Evolutionary conservation across 2,329 filamentous ascomycete genomes (phyloP).

Genomic region (Macrophomina tecta): DNA sequence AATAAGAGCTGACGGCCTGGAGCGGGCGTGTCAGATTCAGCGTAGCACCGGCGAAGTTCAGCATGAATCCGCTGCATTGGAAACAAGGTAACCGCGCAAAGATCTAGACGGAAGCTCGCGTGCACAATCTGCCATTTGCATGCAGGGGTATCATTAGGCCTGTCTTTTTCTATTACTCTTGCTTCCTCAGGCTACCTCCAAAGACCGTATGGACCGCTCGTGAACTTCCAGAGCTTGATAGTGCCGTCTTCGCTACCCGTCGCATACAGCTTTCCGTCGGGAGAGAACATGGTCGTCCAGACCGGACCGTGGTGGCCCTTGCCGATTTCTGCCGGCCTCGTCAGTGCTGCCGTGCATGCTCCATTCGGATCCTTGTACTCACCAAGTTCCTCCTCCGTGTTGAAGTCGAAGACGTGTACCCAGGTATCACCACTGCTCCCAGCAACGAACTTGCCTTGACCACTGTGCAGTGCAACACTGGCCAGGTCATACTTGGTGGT

Average conservation of each 20-base stretch:
- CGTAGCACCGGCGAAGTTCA: neutral
- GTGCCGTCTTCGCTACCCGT: conserved; percentile 97
- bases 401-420: conserved; percentile 93
- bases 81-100: conserved; percentile 1
- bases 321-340: conserved; percentile 70
- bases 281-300: conserved; percentile 94
- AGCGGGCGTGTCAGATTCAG: neutral
- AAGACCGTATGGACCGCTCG: conserved; percentile 67
- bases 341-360: conserved; percentile 11
- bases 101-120: neutral
- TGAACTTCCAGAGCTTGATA: conserved; percentile 86
- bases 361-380: conserved; percentile 36
- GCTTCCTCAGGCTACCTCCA: conserved; percentile 57
- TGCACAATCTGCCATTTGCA: conserved; percentile 13
- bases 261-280: conserved; percentile 93
- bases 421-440: conserved; percentile 92
- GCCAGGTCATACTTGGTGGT: conserved; percentile 84
- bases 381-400: conserved; percentile 80
- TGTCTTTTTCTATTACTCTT: conserved; percentile 23
- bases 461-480: conserved; percentile 85
- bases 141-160: conserved; percentile 28
- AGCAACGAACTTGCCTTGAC: conserved; percentile 82
- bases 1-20: neutral
- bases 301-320: conserved; percentile 98
- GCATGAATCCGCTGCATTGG: conserved; percentile 12